A percentile compares a stretch with the other conserved stretches of the same genome.
phyloP scores from a whole-genome alignment of 495 filamentous ascomycete genomes.

The Hypomontagnella submonticulosa region DNA sequence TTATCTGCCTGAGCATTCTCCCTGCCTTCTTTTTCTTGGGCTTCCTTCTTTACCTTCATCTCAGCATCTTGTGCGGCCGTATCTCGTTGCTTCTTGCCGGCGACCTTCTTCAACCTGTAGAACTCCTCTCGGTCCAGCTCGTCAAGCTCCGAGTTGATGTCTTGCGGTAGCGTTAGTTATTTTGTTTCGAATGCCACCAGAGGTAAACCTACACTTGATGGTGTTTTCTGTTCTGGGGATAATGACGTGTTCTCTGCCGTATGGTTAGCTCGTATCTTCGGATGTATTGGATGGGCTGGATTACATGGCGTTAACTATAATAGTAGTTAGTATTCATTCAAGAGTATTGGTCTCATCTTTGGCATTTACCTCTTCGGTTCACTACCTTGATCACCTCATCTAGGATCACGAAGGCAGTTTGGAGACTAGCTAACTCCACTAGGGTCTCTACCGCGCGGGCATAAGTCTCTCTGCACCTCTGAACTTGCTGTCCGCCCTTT shows the following conservation, averaged over 20 bases:
- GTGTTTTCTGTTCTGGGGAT: constrained; percentile 98
- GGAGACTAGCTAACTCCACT: constrained; percentile 92
- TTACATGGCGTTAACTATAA: constrained; percentile 91
- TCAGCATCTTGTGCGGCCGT: constrained; percentile 78
- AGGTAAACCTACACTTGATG: constrained; percentile 79
- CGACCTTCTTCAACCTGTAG: constrained; percentile 97
- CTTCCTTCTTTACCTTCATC: constrained; percentile 69
- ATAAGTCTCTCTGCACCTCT: constrained; percentile 94
- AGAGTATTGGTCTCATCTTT: background rate
- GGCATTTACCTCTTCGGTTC: constrained; percentile 81
- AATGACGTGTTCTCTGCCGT: constrained; percentile 85
- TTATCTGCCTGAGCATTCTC: constrained; percentile 62
- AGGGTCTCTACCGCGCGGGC: constrained; percentile 96
- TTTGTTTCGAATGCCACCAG: background rate
- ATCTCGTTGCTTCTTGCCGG: constrained; percentile 92
- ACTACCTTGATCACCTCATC: constrained; percentile 99
- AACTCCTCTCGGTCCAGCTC: constrained; percentile 99
- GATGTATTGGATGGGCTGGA: constrained; percentile 42
- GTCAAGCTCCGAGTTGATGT: constrained; percentile 99
- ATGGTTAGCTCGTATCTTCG: constrained; percentile 34
- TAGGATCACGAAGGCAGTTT: constrained; percentile 97
- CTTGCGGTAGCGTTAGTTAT: constrained; percentile 49
- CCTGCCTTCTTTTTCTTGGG: constrained; percentile 45
- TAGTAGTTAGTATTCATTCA: constrained; percentile 49
- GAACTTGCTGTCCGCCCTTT: constrained; percentile 97